Evolutionary conservation across 176 grass and related monocot species (phyloP).

Genomic region (Neostapfia colusana): DNA sequence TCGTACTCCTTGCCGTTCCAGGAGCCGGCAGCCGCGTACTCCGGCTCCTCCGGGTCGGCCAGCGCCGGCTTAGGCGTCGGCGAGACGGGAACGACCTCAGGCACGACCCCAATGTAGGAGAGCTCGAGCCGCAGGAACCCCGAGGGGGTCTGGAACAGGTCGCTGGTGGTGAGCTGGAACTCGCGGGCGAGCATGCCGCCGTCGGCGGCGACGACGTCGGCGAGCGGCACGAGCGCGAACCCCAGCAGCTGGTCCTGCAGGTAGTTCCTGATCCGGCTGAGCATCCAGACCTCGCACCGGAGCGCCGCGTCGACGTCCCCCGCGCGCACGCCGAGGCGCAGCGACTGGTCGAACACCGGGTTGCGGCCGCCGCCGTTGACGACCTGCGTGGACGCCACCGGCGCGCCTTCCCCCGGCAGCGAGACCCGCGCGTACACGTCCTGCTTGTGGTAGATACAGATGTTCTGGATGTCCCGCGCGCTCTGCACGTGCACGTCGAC

Average conservation of each 20-base stretch:
- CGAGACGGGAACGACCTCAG: slow-evolving; percentile 72
- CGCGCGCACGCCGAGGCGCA: slow-evolving; percentile 66
- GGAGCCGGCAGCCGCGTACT: neutral
- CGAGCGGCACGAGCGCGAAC: slow-evolving; percentile 74
- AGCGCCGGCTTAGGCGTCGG: slow-evolving; percentile 50
- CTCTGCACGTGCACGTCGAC: slow-evolving; percentile 78
- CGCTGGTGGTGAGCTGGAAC: slow-evolving; percentile 77
- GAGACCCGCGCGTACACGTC: slow-evolving; percentile 89
- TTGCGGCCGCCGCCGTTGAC: slow-evolving; percentile 88
- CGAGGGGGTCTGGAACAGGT: slow-evolving; percentile 82
- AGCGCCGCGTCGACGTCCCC: slow-evolving; percentile 61
- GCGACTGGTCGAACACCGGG: slow-evolving; percentile 93
- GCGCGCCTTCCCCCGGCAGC: slow-evolving; percentile 54
- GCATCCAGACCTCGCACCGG: slow-evolving; percentile 97
- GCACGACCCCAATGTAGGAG: slow-evolving; percentile 81
- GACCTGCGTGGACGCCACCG: slow-evolving; percentile 64
- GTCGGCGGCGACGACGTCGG: slow-evolving; percentile 59
- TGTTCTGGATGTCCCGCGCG: slow-evolving; percentile 98
- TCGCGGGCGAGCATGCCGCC: slow-evolving; percentile 65
- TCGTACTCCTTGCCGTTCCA: slow-evolving; percentile 55
- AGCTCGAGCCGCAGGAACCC: slow-evolving; percentile 87
- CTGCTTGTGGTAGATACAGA: slow-evolving; percentile 99
- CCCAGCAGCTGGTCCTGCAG: slow-evolving; percentile 92
- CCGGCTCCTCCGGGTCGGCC: slow-evolving; percentile 26
- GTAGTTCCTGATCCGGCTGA: slow-evolving; percentile 92